Evolutionary conservation across 2,329 filamentous ascomycete species (phyloP), one percentile per base, ranked within the genome.

Genomic region (Ophiostoma novo-ulmi): DNA sequence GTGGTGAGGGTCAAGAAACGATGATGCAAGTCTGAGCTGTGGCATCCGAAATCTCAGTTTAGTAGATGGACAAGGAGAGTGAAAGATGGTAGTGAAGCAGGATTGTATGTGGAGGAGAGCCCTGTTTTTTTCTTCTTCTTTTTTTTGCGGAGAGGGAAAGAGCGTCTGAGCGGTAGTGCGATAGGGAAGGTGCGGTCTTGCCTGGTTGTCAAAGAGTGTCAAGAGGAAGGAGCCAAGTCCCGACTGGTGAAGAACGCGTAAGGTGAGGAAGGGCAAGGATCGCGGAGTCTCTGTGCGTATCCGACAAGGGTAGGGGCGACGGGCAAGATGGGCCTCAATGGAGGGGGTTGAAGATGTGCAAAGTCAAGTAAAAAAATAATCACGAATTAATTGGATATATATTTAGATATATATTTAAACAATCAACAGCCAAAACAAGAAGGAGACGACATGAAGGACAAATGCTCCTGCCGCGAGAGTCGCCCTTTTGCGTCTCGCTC

Each of bases 71-170:
- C n/a, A 22, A 35, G 5, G 58, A 35, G 58, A 35, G 58, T 5
- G 6, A 17, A 26, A 31, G 22, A 61, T 17, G 58, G 26, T 35
- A 31, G 58, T 63, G 58, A 63, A 63, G 58, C 58, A 63, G 58
- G 58, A 63, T 63, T 63, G 58, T 26, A 36, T 63, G 58, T 63
- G 58, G 58, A 63, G 58, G 58, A 63, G 52, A 58, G 52, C 58
- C 58, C 26, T 63, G 58, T 35, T 63, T 61, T 64, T 65, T 48
- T 31, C 3, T 31, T 31, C 26, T 31, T 31, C 2, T 39, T 39
- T 14, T 14, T 14, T 48, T 65, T 65, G 63, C 36, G 63, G 64
- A 66, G 61, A 38, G 64, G 38, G n/a, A 14, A 35, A 65, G 36
- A 41, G 22, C n/a, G 65, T 31, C 38, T 67, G 22, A 67, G 38